Base-by-base conservation (phyloP, 2,329 filamentous ascomycete genomes). In the Leptographium procerum region DNA sequence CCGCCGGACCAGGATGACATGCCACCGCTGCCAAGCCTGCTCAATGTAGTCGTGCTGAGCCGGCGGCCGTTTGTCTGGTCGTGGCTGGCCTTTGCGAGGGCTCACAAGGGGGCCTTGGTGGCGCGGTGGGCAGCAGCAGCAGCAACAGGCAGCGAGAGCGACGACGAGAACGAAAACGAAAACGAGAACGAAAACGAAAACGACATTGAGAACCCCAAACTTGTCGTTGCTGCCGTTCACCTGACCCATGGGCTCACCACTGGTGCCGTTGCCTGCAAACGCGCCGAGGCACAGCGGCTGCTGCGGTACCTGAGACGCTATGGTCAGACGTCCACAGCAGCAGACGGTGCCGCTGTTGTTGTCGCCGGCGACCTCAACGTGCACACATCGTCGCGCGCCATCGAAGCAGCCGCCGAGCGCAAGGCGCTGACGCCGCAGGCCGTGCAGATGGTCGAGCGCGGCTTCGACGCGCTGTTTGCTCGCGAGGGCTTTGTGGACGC, bases 291-390 rank as follows among this genome's bases (percentile, higher is more conserved):
- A 16, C 73, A 77, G 52, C 73, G 69, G 24, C 65, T 87, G 1
- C 65, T 79, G 2, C 66, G 67, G 9, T 69, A 83, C 65, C 63
- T 87, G 19, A 66, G 68, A 0, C 63, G 61, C 52, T 61, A 69
- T n/a, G n/a, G n/a, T 1, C 36, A 8, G 16, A n/a, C 40, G 40
- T 43, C 16, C n/a, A n/a, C n/a, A 8, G 40, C 45, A 2, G n/a
- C 24, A 3, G 10, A n/a, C 3, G 57, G 68, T 0, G 73, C 77
- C 43, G 74, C 80, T 5, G 82, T 78, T 72, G 70, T 86, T 4
- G 64, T 88, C 24, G 79, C 80, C 0, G 85, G 85, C 3, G 83
- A 87, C 65, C 84, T 86, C 66, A 87, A 87, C 63, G 71, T 87
- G 28, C 73, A 78, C 8, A 85, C 83, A 0, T 87, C 84, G 1